Evolutionary conservation across 2,329 filamentous ascomycete genomes (phyloP).

Genomic region (Aquanectria penicillioides): DNA sequence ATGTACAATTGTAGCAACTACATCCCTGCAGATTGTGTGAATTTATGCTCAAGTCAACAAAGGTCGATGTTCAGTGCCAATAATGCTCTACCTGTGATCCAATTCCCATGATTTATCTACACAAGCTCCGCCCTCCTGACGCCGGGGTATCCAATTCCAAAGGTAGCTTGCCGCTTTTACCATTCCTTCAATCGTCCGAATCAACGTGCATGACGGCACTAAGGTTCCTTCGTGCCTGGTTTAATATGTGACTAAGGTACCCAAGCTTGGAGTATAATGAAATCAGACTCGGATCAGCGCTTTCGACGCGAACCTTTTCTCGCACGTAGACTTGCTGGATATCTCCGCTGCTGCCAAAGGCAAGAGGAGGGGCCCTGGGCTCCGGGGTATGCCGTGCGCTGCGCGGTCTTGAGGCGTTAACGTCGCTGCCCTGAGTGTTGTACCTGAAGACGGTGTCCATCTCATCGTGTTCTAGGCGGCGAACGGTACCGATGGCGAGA

Average conservation of each 20-base stretch:
- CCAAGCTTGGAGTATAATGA: constrained; percentile 84
- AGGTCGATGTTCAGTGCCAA: not conserved
- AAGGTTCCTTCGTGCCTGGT: constrained; percentile 75
- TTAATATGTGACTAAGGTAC: constrained; percentile 78
- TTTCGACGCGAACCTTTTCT: constrained; percentile 91
- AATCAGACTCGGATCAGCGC: constrained; percentile 86
- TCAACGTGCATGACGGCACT: constrained; percentile 79
- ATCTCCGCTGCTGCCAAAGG: constrained; percentile 31
- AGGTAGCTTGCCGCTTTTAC: constrained; percentile 26
- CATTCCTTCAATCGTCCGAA: constrained; percentile 33
- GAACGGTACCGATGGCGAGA: constrained; percentile 72
- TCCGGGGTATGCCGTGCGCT: constrained; percentile 39
- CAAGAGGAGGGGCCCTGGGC: constrained; percentile 29
- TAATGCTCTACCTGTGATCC: constrained; percentile 5
- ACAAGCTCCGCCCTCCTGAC: constrained; percentile 10
- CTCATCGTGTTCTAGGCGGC: constrained; percentile 80
- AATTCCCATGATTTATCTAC: constrained; percentile 9
- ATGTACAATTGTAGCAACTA: constrained; percentile 41
- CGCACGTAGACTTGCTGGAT: constrained; percentile 78
- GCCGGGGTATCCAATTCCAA: constrained; percentile 41
- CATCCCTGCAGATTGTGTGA: constrained; percentile 33
- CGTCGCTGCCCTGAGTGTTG: constrained; percentile 46
- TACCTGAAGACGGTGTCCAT: constrained; percentile 80
- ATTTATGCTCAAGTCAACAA: constrained; percentile 18
- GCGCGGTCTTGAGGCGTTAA: constrained; percentile 38